Percentiles rank a stretch among this genome's conserved stretches.
These are phyloP conservation scores for Candida rishiriensis DNA, from an alignment of 805 yeast genomes.

Conservation along the genomic window DNA sequence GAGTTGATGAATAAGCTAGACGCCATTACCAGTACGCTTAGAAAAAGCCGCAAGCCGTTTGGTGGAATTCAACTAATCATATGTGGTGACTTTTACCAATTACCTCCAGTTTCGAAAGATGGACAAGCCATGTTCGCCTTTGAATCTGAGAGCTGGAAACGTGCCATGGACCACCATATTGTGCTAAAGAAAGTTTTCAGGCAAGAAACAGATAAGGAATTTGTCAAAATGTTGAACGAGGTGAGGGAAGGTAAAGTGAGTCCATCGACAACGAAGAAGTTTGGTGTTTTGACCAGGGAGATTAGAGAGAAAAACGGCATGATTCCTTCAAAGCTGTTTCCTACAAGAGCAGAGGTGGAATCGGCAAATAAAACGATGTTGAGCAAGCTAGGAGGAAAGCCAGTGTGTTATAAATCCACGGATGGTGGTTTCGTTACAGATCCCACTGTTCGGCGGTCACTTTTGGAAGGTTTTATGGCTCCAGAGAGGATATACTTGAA, in stretches of 20 bases:
- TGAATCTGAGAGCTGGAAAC: conserved; percentile 59
- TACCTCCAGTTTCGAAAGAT: conserved; percentile 63
- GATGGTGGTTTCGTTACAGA: conserved; percentile 51
- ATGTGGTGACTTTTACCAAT: conserved; percentile 79
- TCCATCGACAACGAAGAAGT: conserved; percentile 42
- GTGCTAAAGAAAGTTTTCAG: conserved; percentile 65
- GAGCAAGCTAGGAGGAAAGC: conserved; percentile 38
- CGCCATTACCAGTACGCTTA: conserved; percentile 48
- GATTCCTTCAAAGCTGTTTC: conserved; percentile 68
- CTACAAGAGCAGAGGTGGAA: conserved; percentile 71
- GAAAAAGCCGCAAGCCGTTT: conserved; percentile 49
- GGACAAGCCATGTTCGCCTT: conserved; percentile 50
- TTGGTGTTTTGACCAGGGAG: conserved; percentile 47
- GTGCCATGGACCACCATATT: conserved; percentile 51
- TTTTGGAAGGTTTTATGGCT: conserved; percentile 58
- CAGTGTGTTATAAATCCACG: conserved; percentile 40
- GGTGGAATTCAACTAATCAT: conserved; percentile 77
- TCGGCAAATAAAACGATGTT: conserved; percentile 54
- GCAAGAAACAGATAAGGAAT: conserved; percentile 69
- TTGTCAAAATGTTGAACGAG: conserved; percentile 71
- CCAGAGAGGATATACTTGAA: conserved; percentile 54
- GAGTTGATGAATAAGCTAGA: conserved; percentile 60
- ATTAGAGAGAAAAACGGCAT: conserved; percentile 51
- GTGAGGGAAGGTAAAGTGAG: conserved; percentile 62
- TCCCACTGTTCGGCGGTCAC: conserved; percentile 35